Evolutionary conservation across 345 rosid species (phyloP).

Genomic region (Zanthoxylum bungeanum): DNA sequence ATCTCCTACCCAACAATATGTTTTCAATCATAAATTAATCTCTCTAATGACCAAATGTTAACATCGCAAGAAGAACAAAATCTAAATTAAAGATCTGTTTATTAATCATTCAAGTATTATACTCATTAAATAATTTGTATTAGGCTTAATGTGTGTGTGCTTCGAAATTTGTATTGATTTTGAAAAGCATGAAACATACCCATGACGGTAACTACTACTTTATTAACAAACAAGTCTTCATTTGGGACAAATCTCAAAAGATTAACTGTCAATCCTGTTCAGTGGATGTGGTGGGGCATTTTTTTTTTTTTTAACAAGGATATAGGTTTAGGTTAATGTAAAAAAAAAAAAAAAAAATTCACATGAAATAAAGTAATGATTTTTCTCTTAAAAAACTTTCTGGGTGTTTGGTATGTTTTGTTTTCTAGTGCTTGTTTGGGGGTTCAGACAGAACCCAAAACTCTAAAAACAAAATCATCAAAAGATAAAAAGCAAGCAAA

Average conservation of each 20-base stretch:
- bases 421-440: constrained; percentile 13
- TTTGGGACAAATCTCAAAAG: neutral
- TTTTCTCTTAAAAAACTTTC: neutral
- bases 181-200: too few relatives aligned
- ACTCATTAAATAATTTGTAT: too few relatives aligned
- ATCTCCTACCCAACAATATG: neutral
- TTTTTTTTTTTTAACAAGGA: too few relatives aligned
- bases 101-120: too few relatives aligned
- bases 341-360: too few relatives aligned
- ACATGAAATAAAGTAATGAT: too few relatives aligned
- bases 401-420: constrained; percentile 9
- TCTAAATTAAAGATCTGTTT: neutral
- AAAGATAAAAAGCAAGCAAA: neutral
- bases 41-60: neutral
- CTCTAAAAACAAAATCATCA: neutral
- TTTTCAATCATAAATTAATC: too few relatives aligned
- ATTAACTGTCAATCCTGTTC: neutral
- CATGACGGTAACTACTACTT: too few relatives aligned
- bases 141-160: too few relatives aligned
- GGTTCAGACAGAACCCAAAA: constrained; percentile 5
- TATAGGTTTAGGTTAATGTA: too few relatives aligned
- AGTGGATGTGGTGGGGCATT: neutral
- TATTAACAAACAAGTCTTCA: neutral
- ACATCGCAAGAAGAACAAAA: neutral
- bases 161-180: too few relatives aligned